These are phyloP conservation scores for Neonectria coccinea DNA, from an alignment of 2,329 filamentous ascomycete genomes.

Conservation along the genomic window DNA sequence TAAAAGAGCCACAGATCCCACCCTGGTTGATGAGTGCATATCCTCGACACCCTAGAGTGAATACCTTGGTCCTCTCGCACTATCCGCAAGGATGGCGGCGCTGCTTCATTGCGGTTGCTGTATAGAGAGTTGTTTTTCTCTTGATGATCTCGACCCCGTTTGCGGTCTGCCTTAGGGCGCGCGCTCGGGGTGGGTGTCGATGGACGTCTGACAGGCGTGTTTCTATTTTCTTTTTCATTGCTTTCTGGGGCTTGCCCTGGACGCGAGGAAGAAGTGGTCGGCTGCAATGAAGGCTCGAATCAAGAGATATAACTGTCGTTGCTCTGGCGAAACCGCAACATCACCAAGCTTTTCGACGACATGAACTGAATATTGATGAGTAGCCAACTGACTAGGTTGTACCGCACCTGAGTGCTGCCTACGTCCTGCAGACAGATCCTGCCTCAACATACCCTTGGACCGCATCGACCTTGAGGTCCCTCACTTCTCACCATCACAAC, in stretches of 20 bases:
- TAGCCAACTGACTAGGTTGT: no score
- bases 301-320: no score
- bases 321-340: no score
- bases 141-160: slow-evolving; percentile 92
- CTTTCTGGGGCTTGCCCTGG: slow-evolving; percentile 58
- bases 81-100: slow-evolving; percentile 67
- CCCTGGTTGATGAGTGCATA: slow-evolving; percentile 63
- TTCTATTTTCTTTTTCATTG: slow-evolving; percentile 68
- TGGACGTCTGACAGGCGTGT: slow-evolving; percentile 86
- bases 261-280: slow-evolving; percentile 61
- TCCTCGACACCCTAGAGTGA: slow-evolving; percentile 74
- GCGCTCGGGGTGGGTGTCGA: slow-evolving; percentile 82
- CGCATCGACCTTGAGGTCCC: neutral
- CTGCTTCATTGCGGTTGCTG: slow-evolving; percentile 56
- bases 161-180: slow-evolving; percentile 81
- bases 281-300: no score
- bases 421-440: neutral
- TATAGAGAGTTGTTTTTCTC: slow-evolving; percentile 78
- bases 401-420: neutral
- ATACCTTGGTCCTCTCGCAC: slow-evolving; percentile 46
- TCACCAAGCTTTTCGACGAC: no score
- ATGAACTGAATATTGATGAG: no score
- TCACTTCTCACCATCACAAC: neutral
- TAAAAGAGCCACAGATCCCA: slow-evolving; percentile 93
- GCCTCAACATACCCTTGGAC: neutral